Evolutionary conservation across 441 rosid species (phyloP), one percentile per base, ranked within the genome.

Genomic region (Omphalea diandra): DNA sequence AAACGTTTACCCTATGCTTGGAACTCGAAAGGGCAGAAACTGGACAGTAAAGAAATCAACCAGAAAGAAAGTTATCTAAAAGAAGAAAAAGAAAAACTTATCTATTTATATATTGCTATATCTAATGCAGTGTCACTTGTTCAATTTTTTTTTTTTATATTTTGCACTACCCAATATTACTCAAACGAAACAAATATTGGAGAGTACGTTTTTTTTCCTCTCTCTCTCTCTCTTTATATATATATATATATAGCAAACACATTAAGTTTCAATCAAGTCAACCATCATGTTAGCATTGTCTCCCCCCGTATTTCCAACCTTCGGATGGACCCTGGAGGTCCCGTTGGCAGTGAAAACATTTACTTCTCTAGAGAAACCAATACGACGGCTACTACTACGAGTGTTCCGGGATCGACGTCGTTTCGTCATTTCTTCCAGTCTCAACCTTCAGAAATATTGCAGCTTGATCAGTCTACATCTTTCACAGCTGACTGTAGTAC

Each of bases 271-370:
- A 9, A 54, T 38, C 41, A 38, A 40, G 2, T 15, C 6, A 11
- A 54, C 3, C 46, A 67, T 8, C 10, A 80, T 84, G 84, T 74
- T 76, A 64, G 76, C 81, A 7, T 63, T 66, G 26, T 33, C 68
- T 41, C 82, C 79, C 40, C 47, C 69, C 18, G 12, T 65, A 22
- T 68, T 67, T n/a, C 70, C 72, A 17, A 68, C 31, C 17, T 63
- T 38, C 17, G 75, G 73, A 22, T 84, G 81, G 84, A 70, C 82
- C 69, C 26, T 53, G 0, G 81, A 73, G 15, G 77, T 62, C 27
- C 35, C 77, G 2, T 53, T 3, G 46, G 68, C 67, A 62, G 53
- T 58, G 67, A 66, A 4, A 63, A 44, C 26, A 54, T 58, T 50
- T 67, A 26, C 36, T 29, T 14, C 40, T 12, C 22, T 36, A 33